phyloP scores from a whole-genome alignment of 2,329 filamentous ascomycete genomes.

The Arthrobotrys conoides region DNA sequence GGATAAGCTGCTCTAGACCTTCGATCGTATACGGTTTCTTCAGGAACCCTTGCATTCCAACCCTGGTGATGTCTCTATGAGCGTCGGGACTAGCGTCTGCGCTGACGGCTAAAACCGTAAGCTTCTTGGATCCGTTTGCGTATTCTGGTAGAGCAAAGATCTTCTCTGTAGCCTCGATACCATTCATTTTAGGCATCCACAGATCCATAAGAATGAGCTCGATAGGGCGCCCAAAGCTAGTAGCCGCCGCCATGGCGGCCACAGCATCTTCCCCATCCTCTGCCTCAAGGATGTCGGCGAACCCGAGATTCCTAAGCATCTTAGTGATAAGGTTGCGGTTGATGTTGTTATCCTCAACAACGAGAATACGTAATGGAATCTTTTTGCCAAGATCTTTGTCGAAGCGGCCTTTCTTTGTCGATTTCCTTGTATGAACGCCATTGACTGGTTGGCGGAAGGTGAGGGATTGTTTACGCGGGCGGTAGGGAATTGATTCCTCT shows the following conservation, averaged over 20 bases:
- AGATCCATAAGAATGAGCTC: constrained; percentile 81
- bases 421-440: constrained; percentile 27
- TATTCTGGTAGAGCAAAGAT: constrained; percentile 73
- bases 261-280: constrained; percentile 79
- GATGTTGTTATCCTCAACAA: constrained; percentile 81
- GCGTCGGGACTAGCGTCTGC: constrained; percentile 78
- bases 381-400: constrained; percentile 74
- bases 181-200: constrained; percentile 82
- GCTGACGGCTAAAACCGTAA: constrained; percentile 75
- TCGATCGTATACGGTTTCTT: constrained; percentile 77
- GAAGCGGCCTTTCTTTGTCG: constrained; percentile 65
- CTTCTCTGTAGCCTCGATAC: constrained; percentile 77
- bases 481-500: constrained; percentile 50
- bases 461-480: constrained; percentile 48
- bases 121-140: constrained; percentile 62
- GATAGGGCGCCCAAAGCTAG: constrained; percentile 67
- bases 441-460: constrained; percentile 64
- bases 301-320: constrained; percentile 78
- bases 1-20: constrained; percentile 75
- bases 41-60: constrained; percentile 78
- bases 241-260: constrained; percentile 71
- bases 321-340: constrained; percentile 77
- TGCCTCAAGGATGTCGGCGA: constrained; percentile 75
- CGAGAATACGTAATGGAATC: constrained; percentile 77
- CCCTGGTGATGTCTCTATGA: constrained; percentile 73